Percentiles rank a stretch among this genome's conserved stretches.
phyloP scores from a whole-genome alignment of 2,329 filamentous ascomycete genomes.

The Hirsutella minnesotensis region DNA sequence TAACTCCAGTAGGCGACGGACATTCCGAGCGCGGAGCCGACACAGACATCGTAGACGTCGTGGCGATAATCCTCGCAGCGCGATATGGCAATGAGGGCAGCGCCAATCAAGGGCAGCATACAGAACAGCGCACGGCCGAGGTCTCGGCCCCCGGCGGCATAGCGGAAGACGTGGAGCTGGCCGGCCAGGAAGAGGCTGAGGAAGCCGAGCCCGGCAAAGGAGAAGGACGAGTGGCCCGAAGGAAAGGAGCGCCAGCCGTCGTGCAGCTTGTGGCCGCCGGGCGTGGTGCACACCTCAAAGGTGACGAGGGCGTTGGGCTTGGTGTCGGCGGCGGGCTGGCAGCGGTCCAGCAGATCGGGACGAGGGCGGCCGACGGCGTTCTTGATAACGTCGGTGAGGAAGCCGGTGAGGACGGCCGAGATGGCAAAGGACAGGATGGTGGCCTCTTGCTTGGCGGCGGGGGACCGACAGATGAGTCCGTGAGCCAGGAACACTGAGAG shows the following conservation, averaged over 20 bases:
- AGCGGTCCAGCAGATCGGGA: slow-evolving; percentile 57
- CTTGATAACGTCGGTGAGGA: slow-evolving; percentile 86
- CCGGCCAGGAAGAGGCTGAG: slow-evolving; percentile 58
- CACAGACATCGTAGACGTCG: slow-evolving; percentile 57
- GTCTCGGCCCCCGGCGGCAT: slow-evolving; percentile 32
- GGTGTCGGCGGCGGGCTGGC: slow-evolving; percentile 50
- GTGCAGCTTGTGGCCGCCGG: slow-evolving; percentile 55
- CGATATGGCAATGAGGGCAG: slow-evolving; percentile 56
- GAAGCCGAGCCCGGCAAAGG: slow-evolving; percentile 70
- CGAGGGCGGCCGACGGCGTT: slow-evolving; percentile 70
- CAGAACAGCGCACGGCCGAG: slow-evolving; percentile 45
- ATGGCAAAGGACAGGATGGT: slow-evolving; percentile 73
- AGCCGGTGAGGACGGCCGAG: slow-evolving; percentile 61
- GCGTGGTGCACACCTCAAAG: slow-evolving; percentile 62
- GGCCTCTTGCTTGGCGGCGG: slow-evolving; percentile 71
- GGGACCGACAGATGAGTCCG: slow-evolving; percentile 49
- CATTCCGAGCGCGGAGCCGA: slow-evolving; percentile 49
- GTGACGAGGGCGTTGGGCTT: slow-evolving; percentile 42
- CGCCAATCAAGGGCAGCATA: slow-evolving; percentile 46
- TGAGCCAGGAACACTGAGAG: slow-evolving; percentile 53
- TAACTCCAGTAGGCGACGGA: slow-evolving; percentile 54
- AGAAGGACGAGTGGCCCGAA: slow-evolving; percentile 67
- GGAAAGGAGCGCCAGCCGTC: slow-evolving; percentile 81
- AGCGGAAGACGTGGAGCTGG: slow-evolving; percentile 47
- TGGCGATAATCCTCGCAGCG: slow-evolving; percentile 60